Percentiles rank a stretch among this genome's conserved stretches.
Conservation (phyloP, 2,329 filamentous ascomycete genomes). For the Aspergillus brunneoviolaceus region DNA sequence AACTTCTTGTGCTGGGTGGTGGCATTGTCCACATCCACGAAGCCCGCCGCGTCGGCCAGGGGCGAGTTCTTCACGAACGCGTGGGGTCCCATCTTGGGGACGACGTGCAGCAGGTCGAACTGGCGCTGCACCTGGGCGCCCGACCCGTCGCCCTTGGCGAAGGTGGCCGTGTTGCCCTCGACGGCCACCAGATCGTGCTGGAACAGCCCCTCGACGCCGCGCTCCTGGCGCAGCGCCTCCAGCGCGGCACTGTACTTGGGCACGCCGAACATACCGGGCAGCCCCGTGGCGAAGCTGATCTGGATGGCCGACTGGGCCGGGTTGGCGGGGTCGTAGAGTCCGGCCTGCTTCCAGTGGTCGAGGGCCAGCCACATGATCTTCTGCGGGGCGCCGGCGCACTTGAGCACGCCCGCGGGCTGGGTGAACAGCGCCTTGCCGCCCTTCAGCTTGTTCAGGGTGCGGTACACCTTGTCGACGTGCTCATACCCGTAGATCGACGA, state of each 20-base stretch:
- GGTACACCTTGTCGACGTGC: conserved; percentile 55
- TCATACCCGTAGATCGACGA: conserved; percentile 61
- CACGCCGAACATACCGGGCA: conserved; percentile 60
- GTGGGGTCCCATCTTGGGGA: conserved; percentile 61
- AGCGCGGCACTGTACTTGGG: conserved; percentile 59
- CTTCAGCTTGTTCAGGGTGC: conserved; percentile 48
- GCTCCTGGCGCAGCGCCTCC: conserved; percentile 54
- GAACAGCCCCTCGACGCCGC: conserved; percentile 59
- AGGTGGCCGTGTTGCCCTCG: conserved; percentile 55
- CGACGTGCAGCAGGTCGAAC: conserved; percentile 59
- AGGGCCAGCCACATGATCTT: conserved; percentile 64
- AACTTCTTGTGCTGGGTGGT: conserved; percentile 57
- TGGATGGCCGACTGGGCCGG: conserved; percentile 47
- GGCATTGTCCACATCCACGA: conserved; percentile 57
- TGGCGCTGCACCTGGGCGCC: conserved; percentile 43
- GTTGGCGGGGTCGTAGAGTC: conserved; percentile 49
- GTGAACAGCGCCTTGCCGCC: conserved; percentile 59
- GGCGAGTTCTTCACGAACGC: conserved; percentile 54
- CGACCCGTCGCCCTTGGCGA: conserved; percentile 47
- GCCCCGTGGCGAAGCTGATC: conserved; percentile 57
- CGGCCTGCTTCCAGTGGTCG: conserved; percentile 57
- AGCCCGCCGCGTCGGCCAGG: conserved; percentile 57
- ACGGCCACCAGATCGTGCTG: conserved; percentile 57
- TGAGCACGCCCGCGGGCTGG: conserved; percentile 58
- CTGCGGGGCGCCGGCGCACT: conserved; percentile 62